Evolutionary conservation across 106 monocot genomes (phyloP).

Genomic region (Dendrobium nobile): DNA sequence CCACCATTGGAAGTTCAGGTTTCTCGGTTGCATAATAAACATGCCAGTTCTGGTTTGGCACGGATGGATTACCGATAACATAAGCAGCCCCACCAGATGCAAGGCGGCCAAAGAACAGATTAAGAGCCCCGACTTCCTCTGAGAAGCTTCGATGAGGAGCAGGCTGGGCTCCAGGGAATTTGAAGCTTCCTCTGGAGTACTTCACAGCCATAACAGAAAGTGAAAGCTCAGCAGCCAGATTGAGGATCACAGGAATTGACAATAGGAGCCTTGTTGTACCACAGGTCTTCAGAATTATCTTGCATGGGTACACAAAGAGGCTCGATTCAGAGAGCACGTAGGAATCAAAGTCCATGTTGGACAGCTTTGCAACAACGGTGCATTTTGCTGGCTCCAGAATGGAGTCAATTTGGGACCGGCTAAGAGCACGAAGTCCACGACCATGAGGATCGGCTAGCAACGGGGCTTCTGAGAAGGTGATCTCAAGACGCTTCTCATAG

Average conservation of each 20-base stretch:
- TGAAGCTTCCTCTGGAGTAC: constrained; percentile 79
- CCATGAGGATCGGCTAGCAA: constrained; percentile 40
- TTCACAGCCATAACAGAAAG: constrained; percentile 50
- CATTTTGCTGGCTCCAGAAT: constrained; percentile 62
- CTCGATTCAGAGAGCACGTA: constrained; percentile 97
- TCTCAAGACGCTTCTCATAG: constrained; percentile 88
- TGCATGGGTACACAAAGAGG: constrained; percentile 80
- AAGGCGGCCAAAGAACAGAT: constrained; percentile 53
- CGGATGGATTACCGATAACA: constrained; percentile 43
- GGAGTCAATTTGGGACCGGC: constrained; percentile 61
- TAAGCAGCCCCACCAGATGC: constrained; percentile 55
- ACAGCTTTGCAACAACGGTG: constrained; percentile 72
- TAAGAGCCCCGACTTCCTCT: constrained; percentile 67
- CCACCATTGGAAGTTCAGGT: constrained; percentile 54
- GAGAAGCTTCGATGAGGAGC: constrained; percentile 77
- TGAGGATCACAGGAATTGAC: constrained; percentile 66
- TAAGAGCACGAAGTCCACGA: constrained; percentile 57
- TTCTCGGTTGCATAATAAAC: constrained; percentile 68
- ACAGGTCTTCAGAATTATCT: constrained; percentile 86
- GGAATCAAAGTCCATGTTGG: constrained; percentile 75
- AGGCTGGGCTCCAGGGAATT: constrained; percentile 75
- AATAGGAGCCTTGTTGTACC: constrained; percentile 84
- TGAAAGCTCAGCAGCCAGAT: constrained; percentile 42
- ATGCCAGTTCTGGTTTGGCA: constrained; percentile 75
- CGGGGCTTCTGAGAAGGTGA: constrained; percentile 61